A percentile compares a stretch with the other conserved stretches of the same genome.
phyloP scores from a whole-genome alignment of 805 yeast species.

The Jamesozyma spencerorum region DNA sequence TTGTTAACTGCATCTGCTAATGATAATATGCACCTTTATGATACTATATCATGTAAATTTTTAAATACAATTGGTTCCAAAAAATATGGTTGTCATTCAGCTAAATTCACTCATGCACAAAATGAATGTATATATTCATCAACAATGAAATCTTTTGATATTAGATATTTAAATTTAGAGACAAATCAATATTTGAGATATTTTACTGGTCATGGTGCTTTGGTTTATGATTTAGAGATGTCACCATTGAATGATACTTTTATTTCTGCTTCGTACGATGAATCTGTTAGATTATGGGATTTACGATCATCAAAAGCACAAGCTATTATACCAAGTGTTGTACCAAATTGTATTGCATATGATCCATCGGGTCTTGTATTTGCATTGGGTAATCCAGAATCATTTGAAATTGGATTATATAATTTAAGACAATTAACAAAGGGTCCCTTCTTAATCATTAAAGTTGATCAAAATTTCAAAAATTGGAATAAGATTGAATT shows the following conservation, averaged over 20 bases:
- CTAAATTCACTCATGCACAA: conserved; percentile 69
- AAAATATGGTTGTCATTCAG: conserved; percentile 87
- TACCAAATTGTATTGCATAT: conserved; percentile 52
- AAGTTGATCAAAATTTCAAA: conserved; percentile 28
- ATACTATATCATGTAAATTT: conserved; percentile 59
- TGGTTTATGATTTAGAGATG: conserved; percentile 64
- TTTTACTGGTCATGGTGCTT: conserved; percentile 76
- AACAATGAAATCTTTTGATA: conserved; percentile 65
- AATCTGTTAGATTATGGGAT: conserved; percentile 85
- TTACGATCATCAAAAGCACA: conserved; percentile 54
- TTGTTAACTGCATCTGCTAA: conserved; percentile 70
- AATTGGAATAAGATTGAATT: conserved; percentile 65
- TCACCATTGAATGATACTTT: conserved; percentile 60
- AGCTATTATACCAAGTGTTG: conserved; percentile 49
- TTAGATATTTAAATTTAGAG: conserved; percentile 66
- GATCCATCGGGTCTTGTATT: conserved; percentile 82
- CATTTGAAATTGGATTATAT: conserved; percentile 46
- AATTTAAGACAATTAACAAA: conserved; percentile 50
- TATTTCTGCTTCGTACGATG: conserved; percentile 62
- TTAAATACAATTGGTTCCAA: conserved; percentile 65
- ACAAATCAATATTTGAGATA: conserved; percentile 76
- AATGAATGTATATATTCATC: conserved; percentile 74
- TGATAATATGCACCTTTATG: conserved; percentile 77
- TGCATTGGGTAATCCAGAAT: conserved; percentile 48
- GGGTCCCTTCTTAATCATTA: conserved; percentile 44